These are phyloP conservation scores for Funneliformis caledonium DNA, from an alignment of 371 early-diverging fungal species.

Conservation along the genomic window DNA sequence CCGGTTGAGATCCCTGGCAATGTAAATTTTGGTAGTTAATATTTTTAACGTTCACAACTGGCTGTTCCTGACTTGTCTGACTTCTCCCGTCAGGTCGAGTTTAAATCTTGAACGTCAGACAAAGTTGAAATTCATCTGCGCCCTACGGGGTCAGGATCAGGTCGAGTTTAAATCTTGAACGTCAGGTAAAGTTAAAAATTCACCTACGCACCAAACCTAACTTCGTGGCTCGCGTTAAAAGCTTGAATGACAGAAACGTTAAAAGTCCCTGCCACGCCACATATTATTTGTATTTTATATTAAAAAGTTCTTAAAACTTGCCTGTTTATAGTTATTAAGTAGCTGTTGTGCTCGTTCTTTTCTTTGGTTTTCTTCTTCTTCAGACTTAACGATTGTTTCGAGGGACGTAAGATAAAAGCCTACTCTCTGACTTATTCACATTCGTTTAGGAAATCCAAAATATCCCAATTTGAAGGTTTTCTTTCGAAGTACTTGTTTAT, in stretches of 20 bases:
- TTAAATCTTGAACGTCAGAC: constrained; percentile 16
- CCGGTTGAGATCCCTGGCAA: constrained; percentile 13
- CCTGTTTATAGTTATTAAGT: not conserved
- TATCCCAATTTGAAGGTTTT: not conserved
- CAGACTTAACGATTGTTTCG: not conserved
- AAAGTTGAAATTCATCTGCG: not conserved
- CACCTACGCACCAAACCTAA: not conserved
- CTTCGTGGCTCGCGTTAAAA: not conserved
- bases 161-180: no score
- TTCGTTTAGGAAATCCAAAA: not conserved
- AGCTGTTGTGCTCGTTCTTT: not conserved
- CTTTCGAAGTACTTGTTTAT: no score
- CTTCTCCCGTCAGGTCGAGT: not conserved
- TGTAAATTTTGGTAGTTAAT: constrained; percentile 7
- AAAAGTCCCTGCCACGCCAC: not conserved
- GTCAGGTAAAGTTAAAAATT: no score
- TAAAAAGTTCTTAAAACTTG: not conserved
- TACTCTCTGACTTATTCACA: not conserved
- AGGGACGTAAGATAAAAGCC: not conserved
- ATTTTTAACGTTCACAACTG: not conserved
- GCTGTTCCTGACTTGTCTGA: not conserved
- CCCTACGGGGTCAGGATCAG: no score
- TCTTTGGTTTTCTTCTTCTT: not conserved
- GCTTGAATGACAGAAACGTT: not conserved
- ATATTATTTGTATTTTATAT: not conserved